Evolutionary conservation across 192 early-diverging fungal species (phyloP).

Genomic region (Thamnidium elegans): DNA sequence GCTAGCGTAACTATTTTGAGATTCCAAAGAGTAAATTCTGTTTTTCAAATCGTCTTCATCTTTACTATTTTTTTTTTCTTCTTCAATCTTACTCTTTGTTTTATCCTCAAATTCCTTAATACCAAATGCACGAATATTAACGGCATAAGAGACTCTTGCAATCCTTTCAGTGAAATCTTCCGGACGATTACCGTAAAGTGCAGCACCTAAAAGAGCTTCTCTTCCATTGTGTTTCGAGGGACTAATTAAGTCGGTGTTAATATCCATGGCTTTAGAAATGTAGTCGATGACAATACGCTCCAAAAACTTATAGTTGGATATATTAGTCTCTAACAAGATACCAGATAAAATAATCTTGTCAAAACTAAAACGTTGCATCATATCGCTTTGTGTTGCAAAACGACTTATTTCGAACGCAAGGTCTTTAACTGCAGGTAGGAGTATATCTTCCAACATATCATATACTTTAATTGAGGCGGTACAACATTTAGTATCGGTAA

Average conservation of each 20-base stretch:
- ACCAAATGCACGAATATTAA: not conserved
- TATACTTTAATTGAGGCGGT: not conserved
- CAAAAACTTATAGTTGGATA: not conserved
- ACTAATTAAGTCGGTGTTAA: not conserved
- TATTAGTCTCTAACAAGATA: not conserved
- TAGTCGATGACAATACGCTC: not conserved
- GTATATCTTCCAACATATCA: conserved; percentile 1
- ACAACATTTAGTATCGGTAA: not conserved
- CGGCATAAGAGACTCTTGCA: not conserved
- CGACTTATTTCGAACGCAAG: not conserved
- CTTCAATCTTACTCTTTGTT: not conserved
- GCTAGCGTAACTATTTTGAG: not conserved
- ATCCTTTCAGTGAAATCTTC: conserved; percentile 1
- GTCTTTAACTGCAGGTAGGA: not conserved
- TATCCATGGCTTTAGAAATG: not conserved
- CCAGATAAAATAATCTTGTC: conserved; percentile 6
- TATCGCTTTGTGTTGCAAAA: not conserved
- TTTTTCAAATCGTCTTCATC: not conserved
- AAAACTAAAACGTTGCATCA: not conserved
- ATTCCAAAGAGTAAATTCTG: too few species aligned
- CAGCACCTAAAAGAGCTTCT: not conserved
- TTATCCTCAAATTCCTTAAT: not conserved
- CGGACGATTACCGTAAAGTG: not conserved
- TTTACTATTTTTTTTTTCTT: not conserved
- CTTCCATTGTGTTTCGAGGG: not conserved